Evolutionary conservation across 2,329 filamentous ascomycete species (phyloP).

Genomic region (Macrophomina pseudophaseolina): DNA sequence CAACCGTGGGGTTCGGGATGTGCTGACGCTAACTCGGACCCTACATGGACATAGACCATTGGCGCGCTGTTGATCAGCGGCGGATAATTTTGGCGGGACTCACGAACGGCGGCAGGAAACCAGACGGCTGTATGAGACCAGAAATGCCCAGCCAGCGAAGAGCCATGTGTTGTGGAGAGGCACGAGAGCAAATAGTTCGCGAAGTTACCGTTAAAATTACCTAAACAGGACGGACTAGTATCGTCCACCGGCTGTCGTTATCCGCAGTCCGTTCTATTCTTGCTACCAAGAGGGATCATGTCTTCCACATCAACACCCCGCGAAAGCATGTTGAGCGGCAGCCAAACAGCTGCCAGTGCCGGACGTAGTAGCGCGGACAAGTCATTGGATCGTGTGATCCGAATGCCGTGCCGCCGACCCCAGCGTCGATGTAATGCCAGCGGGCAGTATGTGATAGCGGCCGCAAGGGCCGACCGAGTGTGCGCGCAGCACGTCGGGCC

Average conservation of each 20-base stretch:
- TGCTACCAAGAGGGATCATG: not conserved
- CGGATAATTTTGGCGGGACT: conserved; percentile 31
- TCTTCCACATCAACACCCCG: not conserved
- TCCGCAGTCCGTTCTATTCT: conserved; percentile 1
- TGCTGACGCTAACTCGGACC: no score
- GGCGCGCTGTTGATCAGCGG: not conserved
- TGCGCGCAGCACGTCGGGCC: not conserved
- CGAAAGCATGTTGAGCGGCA: not conserved
- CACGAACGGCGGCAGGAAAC: conserved; percentile 31
- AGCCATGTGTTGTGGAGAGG: conserved; percentile 27
- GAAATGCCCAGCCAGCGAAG: conserved; percentile 32
- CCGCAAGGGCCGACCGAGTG: not conserved
- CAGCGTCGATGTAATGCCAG: not conserved
- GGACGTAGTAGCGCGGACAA: not conserved
- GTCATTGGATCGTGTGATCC: no score
- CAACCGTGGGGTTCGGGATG: no score
- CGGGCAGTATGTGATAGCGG: not conserved
- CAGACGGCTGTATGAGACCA: no score
- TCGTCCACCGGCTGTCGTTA: conserved; percentile 2
- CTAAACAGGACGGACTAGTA: conserved; percentile 3
- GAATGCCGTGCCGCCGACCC: no score
- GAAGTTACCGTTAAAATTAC: not conserved
- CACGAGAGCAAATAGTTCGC: conserved; percentile 16
- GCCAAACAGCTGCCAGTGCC: not conserved
- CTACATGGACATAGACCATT: no score